A percentile compares a stretch with the other conserved stretches of the same genome.
These are phyloP conservation scores for Endocarpon pusillum DNA, from an alignment of 495 filamentous ascomycete species.

Conservation along the genomic window DNA sequence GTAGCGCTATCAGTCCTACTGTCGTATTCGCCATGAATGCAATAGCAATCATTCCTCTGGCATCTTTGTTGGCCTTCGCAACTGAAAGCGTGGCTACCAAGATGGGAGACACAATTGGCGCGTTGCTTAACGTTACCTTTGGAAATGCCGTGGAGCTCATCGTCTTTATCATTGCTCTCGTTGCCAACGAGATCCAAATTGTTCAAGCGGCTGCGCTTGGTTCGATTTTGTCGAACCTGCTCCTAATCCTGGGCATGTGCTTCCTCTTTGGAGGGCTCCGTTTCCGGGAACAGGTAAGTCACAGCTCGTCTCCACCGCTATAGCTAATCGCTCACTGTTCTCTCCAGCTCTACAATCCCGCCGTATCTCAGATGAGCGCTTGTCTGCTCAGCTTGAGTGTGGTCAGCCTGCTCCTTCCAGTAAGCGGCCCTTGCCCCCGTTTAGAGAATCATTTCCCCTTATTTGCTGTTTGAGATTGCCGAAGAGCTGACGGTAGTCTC, in stretches of 20 bases:
- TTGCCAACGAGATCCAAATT: conserved; percentile 62
- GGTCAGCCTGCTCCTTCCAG: conserved; percentile 64
- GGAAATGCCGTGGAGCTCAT: conserved; percentile 84
- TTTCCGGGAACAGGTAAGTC: conserved; percentile 62
- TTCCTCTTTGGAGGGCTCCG: conserved; percentile 75
- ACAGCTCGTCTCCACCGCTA: background rate
- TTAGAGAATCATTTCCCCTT: background rate
- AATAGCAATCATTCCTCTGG: conserved; percentile 67
- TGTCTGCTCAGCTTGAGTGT: conserved; percentile 81
- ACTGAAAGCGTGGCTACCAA: conserved; percentile 67
- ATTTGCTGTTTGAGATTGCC: background rate
- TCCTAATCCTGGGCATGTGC: conserved; percentile 81
- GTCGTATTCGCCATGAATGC: conserved; percentile 66
- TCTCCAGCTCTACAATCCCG: conserved; percentile 72
- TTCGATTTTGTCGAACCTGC: conserved; percentile 72
- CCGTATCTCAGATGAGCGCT: conserved; percentile 88
- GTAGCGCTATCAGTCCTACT: conserved; percentile 16
- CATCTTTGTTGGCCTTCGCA: conserved; percentile 59
- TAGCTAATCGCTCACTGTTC: conserved; percentile 9
- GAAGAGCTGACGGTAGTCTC: background rate
- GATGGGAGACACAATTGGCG: conserved; percentile 66
- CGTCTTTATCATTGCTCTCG: conserved; percentile 41
- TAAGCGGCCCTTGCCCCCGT: conserved; percentile 16
- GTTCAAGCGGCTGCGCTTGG: conserved; percentile 80
- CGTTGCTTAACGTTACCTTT: conserved; percentile 73